Base-by-base conservation (phyloP, 228 moss, liverwort and hornwort genomes). In the Sphagnum fallax region DNA sequence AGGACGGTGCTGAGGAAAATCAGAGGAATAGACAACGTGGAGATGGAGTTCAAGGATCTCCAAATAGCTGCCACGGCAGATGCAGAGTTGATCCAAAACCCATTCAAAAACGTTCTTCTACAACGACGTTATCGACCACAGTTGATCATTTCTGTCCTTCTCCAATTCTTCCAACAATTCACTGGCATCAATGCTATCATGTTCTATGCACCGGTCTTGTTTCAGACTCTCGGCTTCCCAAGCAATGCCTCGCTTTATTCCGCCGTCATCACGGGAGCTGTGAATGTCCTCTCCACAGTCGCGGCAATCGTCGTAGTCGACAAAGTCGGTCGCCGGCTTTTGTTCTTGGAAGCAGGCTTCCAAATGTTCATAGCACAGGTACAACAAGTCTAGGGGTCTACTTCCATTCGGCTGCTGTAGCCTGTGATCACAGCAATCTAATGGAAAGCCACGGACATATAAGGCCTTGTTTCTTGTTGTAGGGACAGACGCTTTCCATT, bases 21-120 rank as follows among this genome's bases (percentile, higher is more conserved):
- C 47, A 78, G 87, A 0, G 87, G 87, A 48, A 64, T 80, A 5
- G 74, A 81, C 0, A 72, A 78, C n/a, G 83, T 87, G 47, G 87
- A 87, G 14, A 66, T 3, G 13, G 83, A 87, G 64, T 83, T 78
- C 15, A 68, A 64, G 49, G 87, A 87, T 64, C 80, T 87, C 52
- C 13, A 80, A 48, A n/a, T 50, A 6, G 87, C 87, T 1, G 32
- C 32, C 32, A 5, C 67, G 9, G 67, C 75, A 8, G 83, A 74
- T 15, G 87, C 83, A 6, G 68, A 5, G 8, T 60, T 60, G 32
- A 32, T 32, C 32, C 1, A 32, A 32, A 32, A 32, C 32, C 32
- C 32, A 32, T 32, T 32, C 32, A 32, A 3, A 32, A 32, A 32
- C 32, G 2, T 32, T 32, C 32, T 32, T 32, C 32, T 32, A 32